These are phyloP conservation scores for Sutorius australiensis DNA, from an alignment of 768 basidiomycete species.

Conservation along the genomic window DNA sequence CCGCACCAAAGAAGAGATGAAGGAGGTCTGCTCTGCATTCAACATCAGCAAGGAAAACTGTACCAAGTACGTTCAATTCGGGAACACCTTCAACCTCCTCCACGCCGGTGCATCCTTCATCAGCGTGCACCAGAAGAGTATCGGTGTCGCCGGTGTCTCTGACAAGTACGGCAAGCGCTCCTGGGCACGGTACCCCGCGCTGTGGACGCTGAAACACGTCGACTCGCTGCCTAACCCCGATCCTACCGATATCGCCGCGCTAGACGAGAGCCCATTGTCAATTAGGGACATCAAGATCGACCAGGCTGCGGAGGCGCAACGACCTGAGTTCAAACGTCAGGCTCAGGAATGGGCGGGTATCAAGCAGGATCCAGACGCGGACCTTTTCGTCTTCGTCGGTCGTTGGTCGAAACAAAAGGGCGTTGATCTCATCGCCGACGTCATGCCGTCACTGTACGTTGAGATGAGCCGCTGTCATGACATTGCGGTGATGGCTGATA, in stretches of 20 bases:
- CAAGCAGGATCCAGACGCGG: constrained; percentile 84
- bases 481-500: not conserved
- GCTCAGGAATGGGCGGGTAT: constrained; percentile 96
- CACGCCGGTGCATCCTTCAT: constrained; percentile 93
- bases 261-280: constrained; percentile 73
- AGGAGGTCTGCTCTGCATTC: constrained; percentile 96
- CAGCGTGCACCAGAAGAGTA: constrained; percentile 85
- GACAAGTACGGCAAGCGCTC: constrained; percentile 97
- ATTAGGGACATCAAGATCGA: constrained; percentile 77
- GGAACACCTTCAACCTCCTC: constrained; percentile 94
- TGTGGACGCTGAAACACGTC: constrained; percentile 94
- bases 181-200: constrained; percentile 94
- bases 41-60: constrained; percentile 96
- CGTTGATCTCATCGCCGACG: constrained; percentile 95
- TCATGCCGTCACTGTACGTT: constrained; percentile 83
- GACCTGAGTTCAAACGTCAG: constrained; percentile 86
- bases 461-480: rapidly evolving
- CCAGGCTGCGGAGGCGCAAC: constrained; percentile 76
- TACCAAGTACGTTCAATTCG: constrained; percentile 96
- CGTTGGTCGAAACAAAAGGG: constrained; percentile 99
- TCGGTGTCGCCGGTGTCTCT: constrained; percentile 95
- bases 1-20: constrained; percentile 97
- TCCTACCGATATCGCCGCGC: constrained; percentile 89
- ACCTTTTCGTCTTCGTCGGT: constrained; percentile 94
- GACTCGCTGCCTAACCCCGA: constrained; percentile 95